phyloP scores from a whole-genome alignment of 306 rosid species.

The Pterocarpus santalinus region DNA sequence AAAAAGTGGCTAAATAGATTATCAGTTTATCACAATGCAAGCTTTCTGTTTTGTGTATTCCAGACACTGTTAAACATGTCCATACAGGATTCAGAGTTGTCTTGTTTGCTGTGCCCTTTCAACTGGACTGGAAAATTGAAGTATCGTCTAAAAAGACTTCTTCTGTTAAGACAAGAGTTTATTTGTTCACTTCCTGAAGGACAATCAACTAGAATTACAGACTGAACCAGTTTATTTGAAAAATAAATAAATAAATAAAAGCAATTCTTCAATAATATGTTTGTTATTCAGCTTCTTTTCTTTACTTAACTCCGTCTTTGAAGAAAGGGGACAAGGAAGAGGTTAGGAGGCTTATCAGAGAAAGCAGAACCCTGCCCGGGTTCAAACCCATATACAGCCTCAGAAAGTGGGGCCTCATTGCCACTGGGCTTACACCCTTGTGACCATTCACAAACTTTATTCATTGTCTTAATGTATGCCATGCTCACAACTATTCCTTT shows the following conservation, averaged over 20 bases:
- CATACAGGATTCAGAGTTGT: neutral
- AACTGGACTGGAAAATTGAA: constrained; percentile 8
- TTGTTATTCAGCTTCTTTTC: neutral
- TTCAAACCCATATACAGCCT: neutral
- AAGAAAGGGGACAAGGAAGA: neutral
- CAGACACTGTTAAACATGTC: neutral
- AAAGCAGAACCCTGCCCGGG: neutral
- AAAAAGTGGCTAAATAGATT: constrained; percentile 10
- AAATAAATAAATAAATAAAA: neutral
- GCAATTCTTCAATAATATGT: neutral
- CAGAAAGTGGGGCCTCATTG: constrained; percentile 1
- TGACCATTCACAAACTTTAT: neutral
- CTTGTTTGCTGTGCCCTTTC: neutral
- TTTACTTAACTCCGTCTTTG: constrained; percentile 16
- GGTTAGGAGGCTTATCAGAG: neutral
- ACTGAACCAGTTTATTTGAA: neutral
- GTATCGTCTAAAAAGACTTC: neutral
- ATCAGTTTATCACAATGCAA: neutral
- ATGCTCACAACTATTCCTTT: neutral
- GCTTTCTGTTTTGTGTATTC: neutral
- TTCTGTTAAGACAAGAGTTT: neutral
- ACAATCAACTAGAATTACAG: constrained; percentile 20
- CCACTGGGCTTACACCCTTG: constrained; percentile 8
- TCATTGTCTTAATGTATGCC: neutral
- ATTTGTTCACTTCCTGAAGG: neutral